Evolutionary conservation across 768 basidiomycete genomes (phyloP).

Genomic region (Lentinula guzmanii): DNA sequence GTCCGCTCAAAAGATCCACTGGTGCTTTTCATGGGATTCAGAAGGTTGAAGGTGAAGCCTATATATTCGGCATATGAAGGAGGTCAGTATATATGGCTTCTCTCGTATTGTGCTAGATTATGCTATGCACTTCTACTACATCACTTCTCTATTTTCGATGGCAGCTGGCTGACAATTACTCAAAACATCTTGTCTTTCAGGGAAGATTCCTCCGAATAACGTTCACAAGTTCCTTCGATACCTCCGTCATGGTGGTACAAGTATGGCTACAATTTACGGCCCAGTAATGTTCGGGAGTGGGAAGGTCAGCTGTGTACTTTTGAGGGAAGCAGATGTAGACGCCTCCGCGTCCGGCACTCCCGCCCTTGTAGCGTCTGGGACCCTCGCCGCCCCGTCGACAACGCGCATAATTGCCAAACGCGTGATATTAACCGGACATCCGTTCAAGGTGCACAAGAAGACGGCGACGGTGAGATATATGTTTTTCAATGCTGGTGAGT

Average conservation of each 20-base stretch:
- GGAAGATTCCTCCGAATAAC: slow-evolving; percentile 57
- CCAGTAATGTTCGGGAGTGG: slow-evolving; percentile 72
- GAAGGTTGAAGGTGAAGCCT: slow-evolving; percentile 79
- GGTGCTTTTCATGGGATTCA: slow-evolving; percentile 83
- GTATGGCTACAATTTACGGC: slow-evolving; percentile 84
- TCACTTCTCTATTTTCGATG: too few relatives aligned
- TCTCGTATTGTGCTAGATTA: too few relatives aligned
- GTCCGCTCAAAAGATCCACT: slow-evolving; percentile 95
- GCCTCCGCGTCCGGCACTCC: slow-evolving; percentile 40
- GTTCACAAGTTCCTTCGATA: slow-evolving; percentile 96
- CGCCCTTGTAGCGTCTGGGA: slow-evolving; percentile 84
- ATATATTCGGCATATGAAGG: slow-evolving; percentile 88
- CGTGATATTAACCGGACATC: slow-evolving; percentile 92
- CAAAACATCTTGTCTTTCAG: not conserved
- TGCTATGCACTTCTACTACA: too few relatives aligned
- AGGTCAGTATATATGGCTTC: slow-evolving; percentile 39
- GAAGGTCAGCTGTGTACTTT: slow-evolving; percentile 70
- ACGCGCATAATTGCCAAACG: slow-evolving; percentile 90
- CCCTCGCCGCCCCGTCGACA: slow-evolving; percentile 84
- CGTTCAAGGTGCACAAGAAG: slow-evolving; percentile 95
- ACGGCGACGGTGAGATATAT: slow-evolving; percentile 97
- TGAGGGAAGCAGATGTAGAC: slow-evolving; percentile 52
- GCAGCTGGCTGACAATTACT: too few relatives aligned
- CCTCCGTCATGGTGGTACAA: slow-evolving; percentile 74
- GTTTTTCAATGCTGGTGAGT: slow-evolving; percentile 87